Evolutionary conservation across 75 land plant genomes (phyloP).

Genomic region (Selaginella tamariscina): DNA sequence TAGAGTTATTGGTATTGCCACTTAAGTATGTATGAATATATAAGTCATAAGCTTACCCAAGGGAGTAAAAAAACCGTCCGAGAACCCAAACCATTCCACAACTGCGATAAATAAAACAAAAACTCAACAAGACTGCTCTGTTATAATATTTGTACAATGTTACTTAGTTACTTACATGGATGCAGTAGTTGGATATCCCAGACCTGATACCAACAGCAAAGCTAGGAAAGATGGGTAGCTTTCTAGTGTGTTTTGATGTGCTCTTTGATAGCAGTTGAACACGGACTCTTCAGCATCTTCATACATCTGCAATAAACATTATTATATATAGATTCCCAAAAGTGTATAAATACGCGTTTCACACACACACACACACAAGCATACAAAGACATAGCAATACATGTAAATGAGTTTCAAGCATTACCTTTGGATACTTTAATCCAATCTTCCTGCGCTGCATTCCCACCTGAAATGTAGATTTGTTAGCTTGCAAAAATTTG

Average conservation of each 20-base stretch:
- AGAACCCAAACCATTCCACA: not conserved
- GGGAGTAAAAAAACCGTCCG: not conserved
- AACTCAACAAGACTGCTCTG: too few species aligned
- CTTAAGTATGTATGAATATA: too few species aligned
- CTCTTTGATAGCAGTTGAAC: conserved; percentile 37
- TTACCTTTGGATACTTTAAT: conserved; percentile 30
- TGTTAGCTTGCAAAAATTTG: not conserved
- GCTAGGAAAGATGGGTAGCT: conserved; percentile 26
- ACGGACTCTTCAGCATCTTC: conserved; percentile 31
- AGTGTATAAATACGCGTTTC: too few species aligned
- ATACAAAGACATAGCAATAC: too few species aligned
- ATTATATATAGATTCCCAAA: too few species aligned
- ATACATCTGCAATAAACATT: conserved; percentile 32
- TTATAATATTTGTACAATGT: too few species aligned
- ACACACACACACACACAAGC: too few species aligned
- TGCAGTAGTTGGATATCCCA: conserved; percentile 30
- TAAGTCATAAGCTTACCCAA: too few species aligned
- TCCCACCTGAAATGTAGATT: too few species aligned
- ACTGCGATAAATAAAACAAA: not conserved
- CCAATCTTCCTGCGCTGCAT: conserved; percentile 23
- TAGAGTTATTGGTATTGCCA: too few species aligned
- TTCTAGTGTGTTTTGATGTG: conserved; percentile 36
- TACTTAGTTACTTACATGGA: conserved; percentile 21
- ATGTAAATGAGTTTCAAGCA: not conserved
- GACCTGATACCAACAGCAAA: conserved; percentile 20